Evolutionary conservation across 2,329 filamentous ascomycete genomes (phyloP).

Genomic region (Zasmidium cellare): DNA sequence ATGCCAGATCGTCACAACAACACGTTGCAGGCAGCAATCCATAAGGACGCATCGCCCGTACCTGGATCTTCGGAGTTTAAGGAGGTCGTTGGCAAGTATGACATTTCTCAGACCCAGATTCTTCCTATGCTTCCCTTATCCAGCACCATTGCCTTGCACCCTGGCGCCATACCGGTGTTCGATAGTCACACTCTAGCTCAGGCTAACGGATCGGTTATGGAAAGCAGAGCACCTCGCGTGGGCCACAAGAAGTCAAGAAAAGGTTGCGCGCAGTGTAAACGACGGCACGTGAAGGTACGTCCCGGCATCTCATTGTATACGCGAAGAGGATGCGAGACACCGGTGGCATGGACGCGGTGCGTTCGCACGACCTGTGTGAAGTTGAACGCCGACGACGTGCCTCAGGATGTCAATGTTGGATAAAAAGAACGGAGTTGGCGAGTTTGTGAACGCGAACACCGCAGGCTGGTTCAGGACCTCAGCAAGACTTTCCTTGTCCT

Average conservation of each 20-base stretch:
- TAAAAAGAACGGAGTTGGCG: no score
- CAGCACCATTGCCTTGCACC: neutral
- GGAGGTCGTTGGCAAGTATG: neutral
- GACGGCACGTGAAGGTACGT: slow-evolving; percentile 34
- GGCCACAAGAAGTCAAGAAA: slow-evolving; percentile 32
- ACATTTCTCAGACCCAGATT: neutral
- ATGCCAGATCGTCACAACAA: neutral
- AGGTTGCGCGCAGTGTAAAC: slow-evolving; percentile 35
- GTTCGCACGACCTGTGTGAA: neutral
- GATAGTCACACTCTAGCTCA: neutral
- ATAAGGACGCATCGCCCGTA: neutral
- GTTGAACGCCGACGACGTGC: neutral
- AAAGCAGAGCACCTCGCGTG: slow-evolving; percentile 31
- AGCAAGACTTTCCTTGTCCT: no score
- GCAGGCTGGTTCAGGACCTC: no score
- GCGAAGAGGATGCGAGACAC: neutral
- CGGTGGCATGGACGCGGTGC: neutral
- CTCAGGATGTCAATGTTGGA: neutral
- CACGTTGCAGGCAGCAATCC: neutral
- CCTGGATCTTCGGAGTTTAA: neutral
- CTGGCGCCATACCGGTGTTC: neutral
- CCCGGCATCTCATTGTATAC: neutral
- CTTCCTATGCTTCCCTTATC: neutral
- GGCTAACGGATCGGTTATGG: slow-evolving; percentile 11
- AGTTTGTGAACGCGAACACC: no score